Evolutionary conservation across 495 filamentous ascomycete species (phyloP).

Genomic region (Trichoderma reesei): DNA sequence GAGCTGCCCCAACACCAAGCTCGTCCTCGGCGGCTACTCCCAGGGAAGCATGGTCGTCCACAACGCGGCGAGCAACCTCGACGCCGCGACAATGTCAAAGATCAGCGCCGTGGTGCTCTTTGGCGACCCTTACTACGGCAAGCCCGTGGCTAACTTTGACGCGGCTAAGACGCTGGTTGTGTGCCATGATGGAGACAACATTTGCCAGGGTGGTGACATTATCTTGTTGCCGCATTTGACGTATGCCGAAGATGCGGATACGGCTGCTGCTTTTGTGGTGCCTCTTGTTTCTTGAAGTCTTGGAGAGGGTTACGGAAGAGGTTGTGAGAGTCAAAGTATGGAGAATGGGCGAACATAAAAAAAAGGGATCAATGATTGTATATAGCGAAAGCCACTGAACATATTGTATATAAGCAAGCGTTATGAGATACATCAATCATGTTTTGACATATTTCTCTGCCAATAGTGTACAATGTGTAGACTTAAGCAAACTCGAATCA

Average conservation of each 20-base stretch:
- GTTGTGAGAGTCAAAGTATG: not conserved
- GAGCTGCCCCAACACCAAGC: constrained; percentile 50
- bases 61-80: constrained; percentile 34
- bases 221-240: constrained; percentile 42
- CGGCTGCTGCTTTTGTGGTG: constrained; percentile 40
- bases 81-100: constrained; percentile 21
- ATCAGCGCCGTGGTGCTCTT: constrained; percentile 42
- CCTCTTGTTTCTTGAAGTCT: not conserved
- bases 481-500: not conserved
- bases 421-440: not conserved
- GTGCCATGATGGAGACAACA: constrained; percentile 44
- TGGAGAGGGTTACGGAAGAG: not conserved
- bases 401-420: not conserved
- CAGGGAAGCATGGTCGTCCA: constrained; percentile 46
- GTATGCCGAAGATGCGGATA: constrained; percentile 37
- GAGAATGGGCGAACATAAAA: not conserved
- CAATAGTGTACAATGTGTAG: too few relatives aligned
- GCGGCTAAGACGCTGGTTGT: constrained; percentile 38
- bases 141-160: constrained; percentile 35
- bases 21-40: constrained; percentile 52
- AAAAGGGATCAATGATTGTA: not conserved
- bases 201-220: constrained; percentile 42
- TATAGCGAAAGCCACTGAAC: not conserved
- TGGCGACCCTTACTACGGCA: constrained; percentile 42
- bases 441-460: not conserved